Percentiles rank a stretch among this genome's conserved stretches.
phyloP scores from a whole-genome alignment of 2,329 filamentous ascomycete genomes.

The Diaporthe sp. region DNA sequence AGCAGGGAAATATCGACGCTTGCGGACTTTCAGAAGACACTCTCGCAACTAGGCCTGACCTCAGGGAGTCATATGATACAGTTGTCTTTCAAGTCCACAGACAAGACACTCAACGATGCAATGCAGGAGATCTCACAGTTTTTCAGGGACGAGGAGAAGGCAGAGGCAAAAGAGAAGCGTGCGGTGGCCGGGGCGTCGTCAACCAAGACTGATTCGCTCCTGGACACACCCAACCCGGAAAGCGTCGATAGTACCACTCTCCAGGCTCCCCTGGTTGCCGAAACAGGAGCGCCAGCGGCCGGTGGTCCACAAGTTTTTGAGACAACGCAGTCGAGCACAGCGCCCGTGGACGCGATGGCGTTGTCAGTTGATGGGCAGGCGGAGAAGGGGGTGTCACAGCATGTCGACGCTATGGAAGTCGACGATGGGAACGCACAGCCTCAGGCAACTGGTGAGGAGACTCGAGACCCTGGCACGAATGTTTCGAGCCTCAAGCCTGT shows the following conservation, averaged over 20 bases:
- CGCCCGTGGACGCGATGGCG: neutral
- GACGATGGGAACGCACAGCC: conserved; percentile 31
- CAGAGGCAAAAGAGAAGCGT: conserved; percentile 35
- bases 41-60: conserved; percentile 88
- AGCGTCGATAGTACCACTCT: neutral
- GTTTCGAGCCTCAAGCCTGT: conserved; percentile 58
- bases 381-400: conserved; percentile 9
- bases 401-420: conserved; percentile 43
- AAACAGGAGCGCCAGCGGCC: conserved; percentile 26
- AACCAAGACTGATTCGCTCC: conserved; percentile 10
- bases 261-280: conserved; percentile 14
- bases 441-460: conserved; percentile 41
- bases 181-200: conserved; percentile 34
- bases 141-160: conserved; percentile 66
- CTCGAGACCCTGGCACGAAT: conserved; percentile 25
- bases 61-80: conserved; percentile 83
- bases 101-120: conserved; percentile 84
- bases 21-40: conserved; percentile 85
- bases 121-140: conserved; percentile 83
- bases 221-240: conserved; percentile 16
- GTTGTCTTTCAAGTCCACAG: conserved; percentile 80
- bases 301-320: neutral
- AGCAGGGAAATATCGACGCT: conserved; percentile 82
- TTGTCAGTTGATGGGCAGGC: neutral
- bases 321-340: neutral